Percentiles rank a stretch among this genome's conserved stretches.
phyloP scores from a whole-genome alignment of 805 yeast genomes.

The Schwanniomyces vanrijiae region DNA sequence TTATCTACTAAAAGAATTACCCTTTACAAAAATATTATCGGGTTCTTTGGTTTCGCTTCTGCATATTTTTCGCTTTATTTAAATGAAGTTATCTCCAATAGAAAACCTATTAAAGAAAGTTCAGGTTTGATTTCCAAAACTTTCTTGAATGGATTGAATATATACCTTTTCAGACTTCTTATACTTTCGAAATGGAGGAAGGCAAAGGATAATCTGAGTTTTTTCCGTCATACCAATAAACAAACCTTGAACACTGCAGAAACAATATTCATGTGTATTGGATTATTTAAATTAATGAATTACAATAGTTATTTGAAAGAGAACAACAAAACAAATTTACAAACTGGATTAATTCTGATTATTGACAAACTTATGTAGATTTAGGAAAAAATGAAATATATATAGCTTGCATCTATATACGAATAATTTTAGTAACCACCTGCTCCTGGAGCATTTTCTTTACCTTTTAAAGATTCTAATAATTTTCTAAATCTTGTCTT shows the following conservation, averaged over 20 bases:
- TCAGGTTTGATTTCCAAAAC: conserved; percentile 18
- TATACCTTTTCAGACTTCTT: conserved; percentile 33
- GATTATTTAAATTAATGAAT: conserved; percentile 39
- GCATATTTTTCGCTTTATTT: conserved; percentile 27
- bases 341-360: conserved; percentile 15
- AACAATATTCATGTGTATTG: conserved; percentile 31
- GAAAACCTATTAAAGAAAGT: conserved; percentile 4
- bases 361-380: conserved; percentile 21
- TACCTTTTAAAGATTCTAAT: conserved; percentile 64
- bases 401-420: neutral
- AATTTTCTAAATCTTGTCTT: conserved; percentile 70
- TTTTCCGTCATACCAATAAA: conserved; percentile 23
- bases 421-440: conserved; percentile 57
- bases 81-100: conserved; percentile 16
- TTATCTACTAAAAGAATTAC: neutral
- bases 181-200: conserved; percentile 44
- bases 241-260: conserved; percentile 34
- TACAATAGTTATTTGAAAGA: conserved; percentile 28
- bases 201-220: conserved; percentile 37
- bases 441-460: conserved; percentile 75
- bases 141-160: conserved; percentile 28
- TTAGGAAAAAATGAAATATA: neutral
- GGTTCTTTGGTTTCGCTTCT: conserved; percentile 32
- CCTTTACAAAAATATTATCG: conserved; percentile 31
- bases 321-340: conserved; percentile 1